Conservation (phyloP, 768 basidiomycete genomes). For the Panaeolus papilionaceus region DNA sequence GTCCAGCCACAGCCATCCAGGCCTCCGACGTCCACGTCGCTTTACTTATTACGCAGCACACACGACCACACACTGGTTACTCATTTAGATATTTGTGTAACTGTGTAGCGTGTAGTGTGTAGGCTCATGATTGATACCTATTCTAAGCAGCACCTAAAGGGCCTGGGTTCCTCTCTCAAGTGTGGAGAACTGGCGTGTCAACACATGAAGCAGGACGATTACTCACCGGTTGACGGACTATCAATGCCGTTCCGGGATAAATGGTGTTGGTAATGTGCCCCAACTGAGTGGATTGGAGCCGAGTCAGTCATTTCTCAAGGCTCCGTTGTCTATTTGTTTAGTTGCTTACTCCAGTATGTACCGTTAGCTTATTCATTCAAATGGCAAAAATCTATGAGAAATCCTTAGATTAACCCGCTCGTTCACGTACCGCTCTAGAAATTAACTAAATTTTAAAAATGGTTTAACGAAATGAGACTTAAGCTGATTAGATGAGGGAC, state of each 20-base stretch:
- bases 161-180: neutral
- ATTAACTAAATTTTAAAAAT: neutral
- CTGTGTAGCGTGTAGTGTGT: neutral
- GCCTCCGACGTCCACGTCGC: slow-evolving; percentile 6
- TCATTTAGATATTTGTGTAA: neutral
- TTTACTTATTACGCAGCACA: slow-evolving; percentile 6
- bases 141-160: neutral
- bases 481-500: neutral
- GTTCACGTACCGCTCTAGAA: neutral
- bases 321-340: neutral
- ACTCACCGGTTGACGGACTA: neutral
- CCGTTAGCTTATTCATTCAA: neutral
- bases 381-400: neutral
- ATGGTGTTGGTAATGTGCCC: neutral
- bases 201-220: neutral
- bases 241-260: neutral
- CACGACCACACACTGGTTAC: neutral
- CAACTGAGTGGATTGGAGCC: neutral
- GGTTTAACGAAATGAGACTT: neutral
- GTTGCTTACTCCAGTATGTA: neutral
- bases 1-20: slow-evolving; percentile 10
- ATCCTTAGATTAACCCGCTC: neutral
- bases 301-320: neutral
- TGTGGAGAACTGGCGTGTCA: neutral
- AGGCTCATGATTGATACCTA: neutral